These are phyloP conservation scores for Boletus tylopilopsis DNA, from an alignment of 768 basidiomycete genomes.

Conservation along the genomic window DNA sequence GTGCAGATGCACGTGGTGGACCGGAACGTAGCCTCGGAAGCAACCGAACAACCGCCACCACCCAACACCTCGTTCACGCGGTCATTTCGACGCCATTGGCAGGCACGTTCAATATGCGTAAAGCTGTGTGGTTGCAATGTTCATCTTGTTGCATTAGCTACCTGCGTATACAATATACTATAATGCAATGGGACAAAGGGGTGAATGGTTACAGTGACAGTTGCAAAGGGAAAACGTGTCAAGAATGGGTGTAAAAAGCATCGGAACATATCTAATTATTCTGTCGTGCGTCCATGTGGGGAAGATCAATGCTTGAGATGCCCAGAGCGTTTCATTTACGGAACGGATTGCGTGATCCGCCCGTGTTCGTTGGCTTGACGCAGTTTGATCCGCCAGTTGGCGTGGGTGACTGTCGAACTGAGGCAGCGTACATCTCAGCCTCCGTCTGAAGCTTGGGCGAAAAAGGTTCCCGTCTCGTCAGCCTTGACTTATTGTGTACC, in stretches of 20 bases:
- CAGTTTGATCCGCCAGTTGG: slow-evolving; percentile 36
- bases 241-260: slow-evolving; percentile 4
- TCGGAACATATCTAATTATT: slow-evolving; percentile 13
- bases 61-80: slow-evolving; percentile 20
- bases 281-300: slow-evolving; percentile 24
- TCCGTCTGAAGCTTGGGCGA: slow-evolving; percentile 41
- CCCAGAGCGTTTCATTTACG: slow-evolving; percentile 32
- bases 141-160: slow-evolving; percentile 25
- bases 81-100: slow-evolving; percentile 19
- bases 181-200: slow-evolving; percentile 13
- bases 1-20: slow-evolving; percentile 26
- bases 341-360: slow-evolving; percentile 54
- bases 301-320: slow-evolving; percentile 8
- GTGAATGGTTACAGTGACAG: slow-evolving; percentile 15
- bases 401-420: slow-evolving; percentile 37
- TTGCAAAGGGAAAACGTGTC: slow-evolving; percentile 12
- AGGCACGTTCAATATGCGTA: slow-evolving; percentile 14
- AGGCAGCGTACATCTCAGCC: slow-evolving; percentile 57
- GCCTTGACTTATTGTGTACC: slow-evolving; percentile 29
- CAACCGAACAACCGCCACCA: slow-evolving; percentile 10
- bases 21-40: not conserved
- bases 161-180: slow-evolving; percentile 11
- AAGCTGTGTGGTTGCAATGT: slow-evolving; percentile 6
- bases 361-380: slow-evolving; percentile 42
- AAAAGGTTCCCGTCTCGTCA: slow-evolving; percentile 24